Conservation (phyloP, 1,139 yeast species). For the Kurtzmaniella quercitrusa region DNA sequence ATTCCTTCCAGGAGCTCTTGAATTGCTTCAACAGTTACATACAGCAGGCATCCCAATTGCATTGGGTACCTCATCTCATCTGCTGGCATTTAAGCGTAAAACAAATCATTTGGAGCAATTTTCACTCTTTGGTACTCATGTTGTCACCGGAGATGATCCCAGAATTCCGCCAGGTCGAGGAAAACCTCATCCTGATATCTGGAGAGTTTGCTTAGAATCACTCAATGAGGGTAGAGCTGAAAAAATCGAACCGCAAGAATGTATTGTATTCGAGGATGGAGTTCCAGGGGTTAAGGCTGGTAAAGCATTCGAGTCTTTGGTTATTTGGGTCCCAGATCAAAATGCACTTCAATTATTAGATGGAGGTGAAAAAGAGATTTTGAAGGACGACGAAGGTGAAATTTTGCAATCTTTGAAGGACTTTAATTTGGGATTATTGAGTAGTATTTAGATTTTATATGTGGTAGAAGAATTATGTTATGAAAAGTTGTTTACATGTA, state of each 20-base stretch:
- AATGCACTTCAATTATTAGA: conserved; percentile 56
- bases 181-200: conserved; percentile 90
- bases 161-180: conserved; percentile 83
- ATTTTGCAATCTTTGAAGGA: conserved; percentile 48
- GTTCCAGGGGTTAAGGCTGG: conserved; percentile 87
- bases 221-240: conserved; percentile 48
- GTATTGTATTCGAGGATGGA: conserved; percentile 92
- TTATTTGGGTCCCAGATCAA: conserved; percentile 89
- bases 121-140: conserved; percentile 57
- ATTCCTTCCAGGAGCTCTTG: conserved; percentile 83
- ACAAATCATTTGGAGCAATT: conserved; percentile 65
- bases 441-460: too few relatives aligned
- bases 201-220: conserved; percentile 74
- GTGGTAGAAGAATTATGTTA: background rate
- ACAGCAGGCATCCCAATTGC: conserved; percentile 67
- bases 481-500: too few relatives aligned
- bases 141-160: conserved; percentile 85
- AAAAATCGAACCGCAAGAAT: conserved; percentile 49
- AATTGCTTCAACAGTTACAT: conserved; percentile 52
- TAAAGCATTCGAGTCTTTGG: conserved; percentile 75
- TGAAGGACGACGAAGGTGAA: conserved; percentile 52
- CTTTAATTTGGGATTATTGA: conserved; percentile 22
- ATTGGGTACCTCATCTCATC: conserved; percentile 83
- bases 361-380: conserved; percentile 39
- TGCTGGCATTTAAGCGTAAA: conserved; percentile 56